Base-by-base conservation (phyloP, 2,329 filamentous ascomycete species). In the Curvularia verruculosa region DNA sequence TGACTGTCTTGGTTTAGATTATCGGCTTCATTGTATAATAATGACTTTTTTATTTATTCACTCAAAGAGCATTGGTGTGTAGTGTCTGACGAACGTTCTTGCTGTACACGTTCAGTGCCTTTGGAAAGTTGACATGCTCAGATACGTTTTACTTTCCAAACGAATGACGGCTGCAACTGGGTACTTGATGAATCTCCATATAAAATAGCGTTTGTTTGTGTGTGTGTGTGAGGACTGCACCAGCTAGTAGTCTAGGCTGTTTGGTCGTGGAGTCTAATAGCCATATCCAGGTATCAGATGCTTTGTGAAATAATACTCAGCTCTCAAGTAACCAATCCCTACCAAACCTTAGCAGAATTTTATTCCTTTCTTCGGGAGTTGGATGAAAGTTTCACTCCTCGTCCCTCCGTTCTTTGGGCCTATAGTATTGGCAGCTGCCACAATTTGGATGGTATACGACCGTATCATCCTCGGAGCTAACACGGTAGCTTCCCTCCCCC, bases 381-480 rank as follows among this genome's bases (percentile, higher is more conserved):
- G n/a, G n/a, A n/a, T n/a, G n/a, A n/a, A n/a, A n/a, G n/a, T n/a
- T n/a, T n/a, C n/a, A n/a, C n/a, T n/a, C n/a, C n/a, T n/a, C n/a
- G n/a, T n/a, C n/a, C n/a, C n/a, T n/a, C n/a, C n/a, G n/a, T n/a
- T n/a, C n/a, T 50, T 46, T n/a, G 31, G 43, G 10, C 39, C 37
- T 15, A 21, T 41, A 19, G 29, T 13, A 28, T 43, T 36, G 1
- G 46, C 18, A 50, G 46, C 6, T 3, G 23, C 9, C 39, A 23
- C 46, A 37, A 44, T 34, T 10, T 23, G 41, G 29, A 47, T 52
- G 5, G 60, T 56, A 13, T 67, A 65, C 43, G 68, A 71, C 36
- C 71, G 66, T 49, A 51, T 72, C 12, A 61, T 71, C 39, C 54
- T 69, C 13, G 68, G 68, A n/a, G 69, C 63, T 23, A 67, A 67